Conservation (phyloP, 2,329 filamentous ascomycete species). For the Penicillium sp. region DNA sequence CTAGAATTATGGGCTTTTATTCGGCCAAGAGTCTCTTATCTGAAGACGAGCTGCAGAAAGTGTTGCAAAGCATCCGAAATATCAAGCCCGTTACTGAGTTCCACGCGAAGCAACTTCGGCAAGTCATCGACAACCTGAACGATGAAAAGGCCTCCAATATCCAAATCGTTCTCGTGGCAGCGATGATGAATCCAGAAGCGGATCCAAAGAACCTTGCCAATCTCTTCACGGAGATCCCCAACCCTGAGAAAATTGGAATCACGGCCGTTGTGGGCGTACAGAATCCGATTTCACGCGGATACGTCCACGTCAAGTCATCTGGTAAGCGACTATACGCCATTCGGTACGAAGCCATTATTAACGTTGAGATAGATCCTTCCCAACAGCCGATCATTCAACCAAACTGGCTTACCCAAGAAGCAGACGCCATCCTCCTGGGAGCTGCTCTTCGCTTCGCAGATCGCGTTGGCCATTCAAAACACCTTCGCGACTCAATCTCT, state of each 20-base stretch:
- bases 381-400: constrained; percentile 17
- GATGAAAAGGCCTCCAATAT: constrained; percentile 16
- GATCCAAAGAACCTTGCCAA: not conserved
- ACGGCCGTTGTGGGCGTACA: constrained; percentile 18
- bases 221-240: not conserved
- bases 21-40: constrained; percentile 14
- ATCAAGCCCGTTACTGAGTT: constrained; percentile 13
- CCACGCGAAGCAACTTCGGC: constrained; percentile 14
- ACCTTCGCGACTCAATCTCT: constrained; percentile 2
- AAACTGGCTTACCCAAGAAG: constrained; percentile 14
- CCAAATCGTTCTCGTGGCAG: constrained; percentile 11
- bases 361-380: constrained; percentile 11
- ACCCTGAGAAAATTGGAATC: constrained; percentile 1
- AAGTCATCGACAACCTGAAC: constrained; percentile 11
- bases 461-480: constrained; percentile 4
- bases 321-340: not conserved
- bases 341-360: not conserved
- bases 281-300: constrained; percentile 24
- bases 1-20: constrained; percentile 16
- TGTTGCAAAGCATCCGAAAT: constrained; percentile 15
- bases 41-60: constrained; percentile 7
- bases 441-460: constrained; percentile 21
- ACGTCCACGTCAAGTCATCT: constrained; percentile 15
- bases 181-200: constrained; percentile 6
- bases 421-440: constrained; percentile 18